These are phyloP conservation scores for Amyloporia xantha DNA, from an alignment of 768 basidiomycete species.

Conservation along the genomic window DNA sequence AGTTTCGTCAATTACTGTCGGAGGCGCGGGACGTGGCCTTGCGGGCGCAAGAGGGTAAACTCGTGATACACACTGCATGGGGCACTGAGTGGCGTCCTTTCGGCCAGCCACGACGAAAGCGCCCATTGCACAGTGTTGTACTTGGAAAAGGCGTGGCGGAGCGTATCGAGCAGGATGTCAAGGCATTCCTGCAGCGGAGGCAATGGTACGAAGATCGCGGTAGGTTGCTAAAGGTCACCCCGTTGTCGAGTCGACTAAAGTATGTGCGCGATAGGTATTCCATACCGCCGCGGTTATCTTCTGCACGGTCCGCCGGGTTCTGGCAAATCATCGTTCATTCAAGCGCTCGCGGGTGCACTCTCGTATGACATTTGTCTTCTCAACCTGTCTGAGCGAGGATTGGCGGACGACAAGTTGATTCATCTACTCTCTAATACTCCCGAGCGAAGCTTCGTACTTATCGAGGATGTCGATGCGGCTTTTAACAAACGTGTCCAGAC, in stretches of 20 bases:
- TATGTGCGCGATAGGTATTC: slow-evolving; percentile 89
- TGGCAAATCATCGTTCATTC: slow-evolving; percentile 98
- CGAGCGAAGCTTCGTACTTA: slow-evolving; percentile 87
- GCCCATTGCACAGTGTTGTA: slow-evolving; percentile 86
- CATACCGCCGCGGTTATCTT: slow-evolving; percentile 93
- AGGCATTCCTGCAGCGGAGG: slow-evolving; percentile 72
- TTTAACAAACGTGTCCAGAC: slow-evolving; percentile 92
- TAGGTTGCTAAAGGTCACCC: slow-evolving; percentile 34
- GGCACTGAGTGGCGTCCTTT: slow-evolving; percentile 95
- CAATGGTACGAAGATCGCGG: slow-evolving; percentile 98
- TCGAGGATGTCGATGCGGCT: slow-evolving; percentile 96
- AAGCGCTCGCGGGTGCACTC: slow-evolving; percentile 88
- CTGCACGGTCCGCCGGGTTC: slow-evolving; percentile 96
- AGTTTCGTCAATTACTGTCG: slow-evolving; percentile 74
- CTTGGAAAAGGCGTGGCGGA: slow-evolving; percentile 79
- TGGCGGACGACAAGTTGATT: slow-evolving; percentile 94
- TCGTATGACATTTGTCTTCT: slow-evolving; percentile 94
- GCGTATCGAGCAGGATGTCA: slow-evolving; percentile 73
- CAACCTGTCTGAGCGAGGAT: slow-evolving; percentile 91
- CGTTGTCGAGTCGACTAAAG: background rate
- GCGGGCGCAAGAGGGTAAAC: slow-evolving; percentile 83
- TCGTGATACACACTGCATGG: slow-evolving; percentile 95
- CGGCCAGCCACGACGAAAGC: slow-evolving; percentile 82
- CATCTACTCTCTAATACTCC: slow-evolving; percentile 90
- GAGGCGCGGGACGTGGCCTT: slow-evolving; percentile 91